Percentiles rank a stretch among this genome's conserved stretches.
Evolutionary conservation across 495 filamentous ascomycete genomes (phyloP).

Genomic region (Xylaria telfairii): DNA sequence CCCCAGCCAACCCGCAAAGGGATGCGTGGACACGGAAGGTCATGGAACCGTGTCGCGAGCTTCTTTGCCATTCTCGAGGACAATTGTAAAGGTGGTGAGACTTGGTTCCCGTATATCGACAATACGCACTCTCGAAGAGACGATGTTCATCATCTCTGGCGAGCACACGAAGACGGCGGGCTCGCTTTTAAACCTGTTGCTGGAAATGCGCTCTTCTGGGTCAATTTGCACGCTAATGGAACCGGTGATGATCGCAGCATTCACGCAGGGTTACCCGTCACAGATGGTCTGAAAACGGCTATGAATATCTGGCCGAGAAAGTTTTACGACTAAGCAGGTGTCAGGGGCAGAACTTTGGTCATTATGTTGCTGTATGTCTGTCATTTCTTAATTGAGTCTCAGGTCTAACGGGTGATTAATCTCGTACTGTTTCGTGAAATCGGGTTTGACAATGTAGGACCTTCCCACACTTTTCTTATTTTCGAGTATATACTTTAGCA

Average conservation of each 20-base stretch:
- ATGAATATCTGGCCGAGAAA: slow-evolving; percentile 64
- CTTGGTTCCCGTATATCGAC: slow-evolving; percentile 50
- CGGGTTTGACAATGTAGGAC: background rate
- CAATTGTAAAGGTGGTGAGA: slow-evolving; percentile 53
- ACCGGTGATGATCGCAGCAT: slow-evolving; percentile 54
- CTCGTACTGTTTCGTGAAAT: background rate
- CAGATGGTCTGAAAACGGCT: slow-evolving; percentile 55
- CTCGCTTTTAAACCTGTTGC: slow-evolving; percentile 57
- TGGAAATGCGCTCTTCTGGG: slow-evolving; percentile 62
- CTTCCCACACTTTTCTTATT: background rate
- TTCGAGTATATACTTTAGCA: background rate
- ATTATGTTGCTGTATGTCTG: background rate
- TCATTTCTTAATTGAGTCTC: background rate
- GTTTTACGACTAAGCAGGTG: slow-evolving; percentile 30
- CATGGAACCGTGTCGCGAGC: slow-evolving; percentile 54
- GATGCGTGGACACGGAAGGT: slow-evolving; percentile 33
- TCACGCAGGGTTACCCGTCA: slow-evolving; percentile 58
- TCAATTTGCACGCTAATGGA: slow-evolving; percentile 56
- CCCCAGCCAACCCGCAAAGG: slow-evolving; percentile 38
- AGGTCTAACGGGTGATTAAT: background rate
- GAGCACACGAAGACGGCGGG: slow-evolving; percentile 54
- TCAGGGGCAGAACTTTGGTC: background rate
- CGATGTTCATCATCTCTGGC: slow-evolving; percentile 42
- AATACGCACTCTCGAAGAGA: slow-evolving; percentile 16
- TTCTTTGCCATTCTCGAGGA: slow-evolving; percentile 56